Evolutionary conservation across 371 early-diverging fungal species (phyloP).

Genomic region (Umbelopsis sp.): DNA sequence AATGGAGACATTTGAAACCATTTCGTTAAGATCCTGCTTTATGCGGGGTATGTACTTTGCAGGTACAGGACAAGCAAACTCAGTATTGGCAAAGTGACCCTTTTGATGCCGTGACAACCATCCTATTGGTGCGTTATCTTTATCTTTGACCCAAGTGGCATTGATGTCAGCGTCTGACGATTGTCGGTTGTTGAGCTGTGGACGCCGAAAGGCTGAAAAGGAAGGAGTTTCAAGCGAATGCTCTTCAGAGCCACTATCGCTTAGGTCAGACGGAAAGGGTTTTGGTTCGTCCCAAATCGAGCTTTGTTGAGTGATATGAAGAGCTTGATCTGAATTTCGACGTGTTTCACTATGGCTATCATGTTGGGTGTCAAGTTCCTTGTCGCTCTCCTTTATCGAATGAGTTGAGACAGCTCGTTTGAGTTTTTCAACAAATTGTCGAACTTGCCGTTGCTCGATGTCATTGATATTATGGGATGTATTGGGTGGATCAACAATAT

Average conservation of each 20-base stretch:
- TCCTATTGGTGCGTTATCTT: slow-evolving; percentile 3
- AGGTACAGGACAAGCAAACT: slow-evolving; percentile 2
- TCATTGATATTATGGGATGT: neutral
- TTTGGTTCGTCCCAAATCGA: slow-evolving; percentile 1
- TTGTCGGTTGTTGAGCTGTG: neutral
- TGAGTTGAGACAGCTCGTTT: slow-evolving; percentile 2
- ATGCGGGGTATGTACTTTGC: neutral
- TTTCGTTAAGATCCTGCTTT: neutral
- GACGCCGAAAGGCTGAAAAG: neutral
- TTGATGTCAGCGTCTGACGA: slow-evolving; percentile 14
- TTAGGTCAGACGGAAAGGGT: neutral
- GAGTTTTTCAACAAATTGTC: slow-evolving; percentile 5
- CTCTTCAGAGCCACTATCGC: neutral
- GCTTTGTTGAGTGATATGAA: neutral
- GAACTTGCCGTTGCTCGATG: slow-evolving; percentile 2
- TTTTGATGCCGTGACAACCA: neutral
- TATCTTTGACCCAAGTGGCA: slow-evolving; percentile 16
- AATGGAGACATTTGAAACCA: neutral
- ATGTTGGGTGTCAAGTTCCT: neutral
- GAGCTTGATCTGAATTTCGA: neutral
- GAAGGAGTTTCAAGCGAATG: neutral
- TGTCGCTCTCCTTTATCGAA: neutral
- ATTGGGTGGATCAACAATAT: neutral
- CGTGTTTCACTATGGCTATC: neutral
- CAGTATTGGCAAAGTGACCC: neutral